These are phyloP conservation scores for Gillenia trifoliata DNA, from an alignment of 306 rosid genomes.

Conservation along the genomic window DNA sequence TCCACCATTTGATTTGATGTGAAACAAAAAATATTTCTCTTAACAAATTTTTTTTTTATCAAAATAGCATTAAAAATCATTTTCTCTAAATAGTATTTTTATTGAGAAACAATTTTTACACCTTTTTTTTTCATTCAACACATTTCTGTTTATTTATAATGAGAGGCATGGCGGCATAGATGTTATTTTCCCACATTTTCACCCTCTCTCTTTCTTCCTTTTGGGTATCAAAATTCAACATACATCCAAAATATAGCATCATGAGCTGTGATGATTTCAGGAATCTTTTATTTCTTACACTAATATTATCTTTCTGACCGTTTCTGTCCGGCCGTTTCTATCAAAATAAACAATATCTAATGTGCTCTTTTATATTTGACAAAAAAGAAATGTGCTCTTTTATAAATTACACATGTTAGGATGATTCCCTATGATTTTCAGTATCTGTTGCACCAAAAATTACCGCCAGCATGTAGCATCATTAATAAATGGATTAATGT, in stretches of 20 bases:
- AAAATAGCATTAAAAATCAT: no score
- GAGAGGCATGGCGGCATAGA: no score
- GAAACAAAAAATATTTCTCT: no score
- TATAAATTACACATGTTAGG: not conserved
- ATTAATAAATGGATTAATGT: not conserved
- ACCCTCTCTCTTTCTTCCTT: not conserved
- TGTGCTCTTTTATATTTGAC: no score
- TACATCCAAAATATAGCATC: conserved; percentile 1
- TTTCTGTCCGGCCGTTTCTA: not conserved
- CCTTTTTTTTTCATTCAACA: no score
- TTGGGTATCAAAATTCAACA: not conserved
- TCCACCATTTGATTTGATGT: no score
- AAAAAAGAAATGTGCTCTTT: not conserved
- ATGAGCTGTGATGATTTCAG: not conserved
- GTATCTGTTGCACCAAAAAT: not conserved
- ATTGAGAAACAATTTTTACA: no score
- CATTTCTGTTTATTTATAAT: no score
- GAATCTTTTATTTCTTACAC: not conserved
- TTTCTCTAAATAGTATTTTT: no score
- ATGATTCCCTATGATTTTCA: not conserved
- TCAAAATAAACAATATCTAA: not conserved
- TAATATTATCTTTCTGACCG: not conserved
- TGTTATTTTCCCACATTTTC: no score
- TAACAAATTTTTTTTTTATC: no score
- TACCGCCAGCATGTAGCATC: not conserved